Evolutionary conservation across 1,139 yeast genomes (phyloP), one percentile per base, ranked within the genome.

Genomic region (Yamadazyma dendronema): DNA sequence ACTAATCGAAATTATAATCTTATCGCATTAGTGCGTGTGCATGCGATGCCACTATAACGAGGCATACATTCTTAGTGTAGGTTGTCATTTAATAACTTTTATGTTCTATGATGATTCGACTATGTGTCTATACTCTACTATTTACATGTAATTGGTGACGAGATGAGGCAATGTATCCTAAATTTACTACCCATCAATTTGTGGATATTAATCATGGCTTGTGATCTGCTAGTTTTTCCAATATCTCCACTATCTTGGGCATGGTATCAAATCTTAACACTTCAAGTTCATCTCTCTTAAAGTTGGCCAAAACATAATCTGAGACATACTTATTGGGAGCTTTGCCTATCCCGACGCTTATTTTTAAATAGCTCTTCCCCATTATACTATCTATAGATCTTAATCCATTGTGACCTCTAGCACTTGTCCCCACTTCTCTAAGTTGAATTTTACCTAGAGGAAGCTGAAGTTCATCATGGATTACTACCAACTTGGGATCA

Each of bases 371-470:
- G 2, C 71, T 69, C 39, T 61, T 62, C 12, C 74, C 73, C 28
- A 74, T 48, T 17, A 44, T 39, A 13, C 56, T 51, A 34, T 72
- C 72, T 13, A 86, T 72, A 27, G 83, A 76, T 45, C 74, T 69
- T 31, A 88, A 64, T 0, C 96, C 96, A 53, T 86, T 87, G 51
- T 88, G 96, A 0, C 96, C 96, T 40, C 88, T 61, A 9, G 79
- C 71, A 40, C 86, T 75, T 6, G 83, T 65, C 2, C 73, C 74
- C 15, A 74, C 79, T 25, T 61, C 66, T 37, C 86, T 65, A 8
- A 83, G 55, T 49, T 82, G 84, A 17, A 78, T 62, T 37, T 75
- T 72, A 0, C 96, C 96, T 4, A 81, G 47, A 1, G 74, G 74
- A 10, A 81, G 55, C 42, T 80, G 83, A 27, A 87, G 58, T 47